Percentiles rank a stretch among this genome's conserved stretches.
Conservation (phyloP, 768 basidiomycete genomes). For the Hygrophoropsis aurantiaca region DNA sequence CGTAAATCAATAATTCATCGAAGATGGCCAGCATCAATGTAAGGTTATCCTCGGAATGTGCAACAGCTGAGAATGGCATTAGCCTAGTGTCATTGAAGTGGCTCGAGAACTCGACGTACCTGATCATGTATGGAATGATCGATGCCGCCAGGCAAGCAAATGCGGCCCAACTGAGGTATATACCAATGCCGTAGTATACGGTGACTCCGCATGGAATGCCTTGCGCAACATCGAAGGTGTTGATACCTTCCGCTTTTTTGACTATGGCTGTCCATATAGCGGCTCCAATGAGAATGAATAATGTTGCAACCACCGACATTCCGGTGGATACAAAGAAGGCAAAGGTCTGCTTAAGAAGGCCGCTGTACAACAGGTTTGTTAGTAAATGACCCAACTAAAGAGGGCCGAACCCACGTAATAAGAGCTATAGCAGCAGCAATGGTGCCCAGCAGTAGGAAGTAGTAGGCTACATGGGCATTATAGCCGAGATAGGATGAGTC, state of each 20-base stretch:
- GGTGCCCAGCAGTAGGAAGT: conserved; percentile 71
- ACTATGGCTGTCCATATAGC: conserved; percentile 79
- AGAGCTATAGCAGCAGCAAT: conserved; percentile 65
- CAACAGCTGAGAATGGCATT: conserved; percentile 54
- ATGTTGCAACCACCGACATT: conserved; percentile 57
- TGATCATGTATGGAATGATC: conserved; percentile 74
- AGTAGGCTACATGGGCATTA: conserved; percentile 70
- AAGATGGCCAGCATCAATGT: conserved; percentile 24
- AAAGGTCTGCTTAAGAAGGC: conserved; percentile 60
- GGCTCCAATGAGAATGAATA: conserved; percentile 67
- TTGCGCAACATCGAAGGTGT: conserved; percentile 44
- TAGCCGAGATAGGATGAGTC: conserved; percentile 62
- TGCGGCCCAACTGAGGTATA: conserved; percentile 74
- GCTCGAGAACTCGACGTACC: conserved; percentile 44
- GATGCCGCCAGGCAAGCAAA: conserved; percentile 67
- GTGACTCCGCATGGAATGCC: conserved; percentile 57
- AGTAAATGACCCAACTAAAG: conserved; percentile 5
- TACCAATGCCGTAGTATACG: conserved; percentile 58
- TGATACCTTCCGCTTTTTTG: conserved; percentile 60
- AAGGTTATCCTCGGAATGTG: conserved; percentile 66
- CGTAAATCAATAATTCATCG: too few relatives aligned
- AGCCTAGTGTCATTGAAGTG: neutral
- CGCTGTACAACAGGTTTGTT: conserved; percentile 43
- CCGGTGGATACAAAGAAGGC: conserved; percentile 69
- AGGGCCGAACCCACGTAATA: conserved; percentile 51